phyloP scores from a whole-genome alignment of 75 land plant species.

The Chamaecyparis obtusa region DNA sequence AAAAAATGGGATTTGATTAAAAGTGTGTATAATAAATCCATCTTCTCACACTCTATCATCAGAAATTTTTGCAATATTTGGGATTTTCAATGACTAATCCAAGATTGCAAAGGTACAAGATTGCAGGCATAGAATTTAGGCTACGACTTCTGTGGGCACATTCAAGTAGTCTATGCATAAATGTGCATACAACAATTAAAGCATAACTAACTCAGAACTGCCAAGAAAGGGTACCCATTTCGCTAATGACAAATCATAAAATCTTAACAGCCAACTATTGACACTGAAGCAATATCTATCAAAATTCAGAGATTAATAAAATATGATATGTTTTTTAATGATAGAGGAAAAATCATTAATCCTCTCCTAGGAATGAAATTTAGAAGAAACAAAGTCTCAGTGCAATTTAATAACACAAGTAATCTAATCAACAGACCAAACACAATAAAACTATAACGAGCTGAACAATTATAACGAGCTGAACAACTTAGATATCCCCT shows the following conservation, averaged over 20 bases:
- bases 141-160: neutral
- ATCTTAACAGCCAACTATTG: neutral
- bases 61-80: neutral
- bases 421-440: neutral
- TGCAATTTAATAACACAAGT: neutral
- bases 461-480: too few relatives aligned
- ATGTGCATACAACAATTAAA: neutral
- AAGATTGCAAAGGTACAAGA: neutral
- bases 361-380: neutral
- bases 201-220: neutral
- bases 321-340: neutral
- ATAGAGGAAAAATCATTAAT: neutral
- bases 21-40: neutral
- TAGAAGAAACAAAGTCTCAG: neutral
- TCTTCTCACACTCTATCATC: neutral
- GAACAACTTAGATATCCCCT: too few relatives aligned
- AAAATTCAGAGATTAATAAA: neutral
- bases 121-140: neutral
- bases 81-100: neutral
- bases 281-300: neutral
- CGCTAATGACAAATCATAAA: neutral
- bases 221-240: neutral
- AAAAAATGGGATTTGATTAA: neutral
- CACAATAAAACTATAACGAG: neutral
- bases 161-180: neutral